A percentile compares a stretch with the other conserved stretches of the same genome.
These are phyloP conservation scores for Platanthera zijinensis DNA, from an alignment of 106 monocot genomes.

Conservation along the genomic window DNA sequence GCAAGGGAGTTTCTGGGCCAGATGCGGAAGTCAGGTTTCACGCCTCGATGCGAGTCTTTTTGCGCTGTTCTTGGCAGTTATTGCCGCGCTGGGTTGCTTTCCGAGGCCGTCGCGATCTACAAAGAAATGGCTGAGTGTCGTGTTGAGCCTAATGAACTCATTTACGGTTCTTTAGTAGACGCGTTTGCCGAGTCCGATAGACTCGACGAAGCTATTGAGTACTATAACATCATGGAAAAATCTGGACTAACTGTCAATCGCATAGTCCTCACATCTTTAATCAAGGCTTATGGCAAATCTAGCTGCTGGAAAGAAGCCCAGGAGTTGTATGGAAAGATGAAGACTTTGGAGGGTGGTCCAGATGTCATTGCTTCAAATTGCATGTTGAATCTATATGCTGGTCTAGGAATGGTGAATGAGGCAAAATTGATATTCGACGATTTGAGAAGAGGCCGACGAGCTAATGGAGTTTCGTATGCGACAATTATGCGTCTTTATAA, in stretches of 20 bases:
- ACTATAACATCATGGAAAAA: constrained; percentile 49
- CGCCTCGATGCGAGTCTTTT: constrained; percentile 57
- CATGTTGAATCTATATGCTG: constrained; percentile 68
- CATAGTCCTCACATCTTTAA: constrained; percentile 66
- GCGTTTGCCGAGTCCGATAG: constrained; percentile 51
- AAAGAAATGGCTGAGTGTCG: constrained; percentile 40
- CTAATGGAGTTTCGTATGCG: constrained; percentile 64
- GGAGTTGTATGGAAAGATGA: constrained; percentile 52
- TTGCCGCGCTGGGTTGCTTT: constrained; percentile 20
- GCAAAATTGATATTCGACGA: constrained; percentile 50
- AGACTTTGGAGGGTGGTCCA: constrained; percentile 42
- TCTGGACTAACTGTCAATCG: constrained; percentile 37
- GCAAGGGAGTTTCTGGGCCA: constrained; percentile 41
- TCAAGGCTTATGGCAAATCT: constrained; percentile 63
- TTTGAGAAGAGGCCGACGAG: constrained; percentile 29
- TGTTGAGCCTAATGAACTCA: constrained; percentile 60
- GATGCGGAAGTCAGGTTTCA: constrained; percentile 51
- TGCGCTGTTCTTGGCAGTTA: constrained; percentile 51
- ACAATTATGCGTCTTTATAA: constrained; percentile 80
- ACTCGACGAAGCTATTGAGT: constrained; percentile 37
- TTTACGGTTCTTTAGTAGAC: constrained; percentile 67
- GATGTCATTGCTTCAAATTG: constrained; percentile 69
- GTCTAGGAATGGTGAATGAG: constrained; percentile 65
- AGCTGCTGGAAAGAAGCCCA: constrained; percentile 74
- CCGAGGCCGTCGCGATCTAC: constrained; percentile 40